Evolutionary conservation across 2,329 filamentous ascomycete species (phyloP).

Genomic region (Xylaria sp.): DNA sequence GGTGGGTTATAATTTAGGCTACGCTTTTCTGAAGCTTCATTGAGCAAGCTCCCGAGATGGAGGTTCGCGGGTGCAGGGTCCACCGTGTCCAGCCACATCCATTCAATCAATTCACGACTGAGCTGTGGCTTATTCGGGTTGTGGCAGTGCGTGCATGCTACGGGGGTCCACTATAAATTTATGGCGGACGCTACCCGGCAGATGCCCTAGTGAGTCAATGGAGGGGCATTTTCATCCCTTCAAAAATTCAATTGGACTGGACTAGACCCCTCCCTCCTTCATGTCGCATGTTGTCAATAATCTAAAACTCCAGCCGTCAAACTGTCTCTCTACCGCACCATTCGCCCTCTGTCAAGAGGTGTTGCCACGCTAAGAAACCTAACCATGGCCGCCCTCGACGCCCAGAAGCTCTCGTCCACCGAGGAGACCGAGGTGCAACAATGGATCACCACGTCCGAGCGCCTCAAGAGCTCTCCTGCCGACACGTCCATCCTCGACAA

Average conservation of each 20-base stretch:
- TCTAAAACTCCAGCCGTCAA: constrained; percentile 35
- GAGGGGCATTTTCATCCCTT: constrained; percentile 32
- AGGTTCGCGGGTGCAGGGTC: constrained; percentile 21
- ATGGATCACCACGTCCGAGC: constrained; percentile 83
- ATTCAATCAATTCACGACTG: neutral
- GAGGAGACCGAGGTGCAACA: constrained; percentile 90
- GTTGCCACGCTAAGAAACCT: constrained; percentile 53
- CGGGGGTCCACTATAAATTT: neutral
- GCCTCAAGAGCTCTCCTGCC: constrained; percentile 70
- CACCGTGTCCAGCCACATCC: neutral
- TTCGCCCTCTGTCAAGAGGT: constrained; percentile 49
- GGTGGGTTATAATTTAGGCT: constrained; percentile 24
- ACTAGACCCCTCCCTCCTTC: constrained; percentile 22
- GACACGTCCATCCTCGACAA: constrained; percentile 77
- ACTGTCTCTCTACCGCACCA: constrained; percentile 54
- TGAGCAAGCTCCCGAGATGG: constrained; percentile 33
- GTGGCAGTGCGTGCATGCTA: neutral
- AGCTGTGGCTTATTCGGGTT: neutral
- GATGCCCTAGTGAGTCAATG: constrained; percentile 28
- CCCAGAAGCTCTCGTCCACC: constrained; percentile 75
- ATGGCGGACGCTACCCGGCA: constrained; percentile 6
- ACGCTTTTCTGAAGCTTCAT: constrained; percentile 36
- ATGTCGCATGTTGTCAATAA: neutral
- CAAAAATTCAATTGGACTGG: constrained; percentile 27
- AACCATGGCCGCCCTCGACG: constrained; percentile 73